Evolutionary conservation across 1,139 yeast genomes (phyloP).

Genomic region (Casaregolazyma lundiana): DNA sequence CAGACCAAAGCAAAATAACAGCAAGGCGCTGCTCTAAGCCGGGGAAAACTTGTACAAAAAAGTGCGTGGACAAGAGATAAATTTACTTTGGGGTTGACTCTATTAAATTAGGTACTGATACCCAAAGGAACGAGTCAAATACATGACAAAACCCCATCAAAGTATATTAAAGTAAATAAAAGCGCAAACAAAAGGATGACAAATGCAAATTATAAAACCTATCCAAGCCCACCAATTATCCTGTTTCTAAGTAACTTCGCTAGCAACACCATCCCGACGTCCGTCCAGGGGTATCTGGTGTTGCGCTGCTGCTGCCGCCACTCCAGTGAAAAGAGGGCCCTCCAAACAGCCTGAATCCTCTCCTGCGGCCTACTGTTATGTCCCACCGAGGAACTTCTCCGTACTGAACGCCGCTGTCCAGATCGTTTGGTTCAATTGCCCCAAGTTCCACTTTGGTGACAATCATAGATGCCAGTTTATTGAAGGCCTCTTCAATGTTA

Average conservation of each 20-base stretch:
- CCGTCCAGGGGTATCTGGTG: neutral
- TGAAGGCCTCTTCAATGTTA: conserved; percentile 59
- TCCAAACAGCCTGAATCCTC: conserved; percentile 8
- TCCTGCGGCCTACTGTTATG: conserved; percentile 20
- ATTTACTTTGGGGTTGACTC: too few relatives aligned
- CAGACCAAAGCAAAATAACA: too few relatives aligned
- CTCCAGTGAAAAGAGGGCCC: conserved; percentile 2
- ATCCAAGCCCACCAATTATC: neutral
- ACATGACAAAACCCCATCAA: too few relatives aligned
- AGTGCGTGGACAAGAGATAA: too few relatives aligned
- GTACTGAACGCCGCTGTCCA: conserved; percentile 43
- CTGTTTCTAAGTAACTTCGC: too few relatives aligned
- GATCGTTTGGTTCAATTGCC: conserved; percentile 41
- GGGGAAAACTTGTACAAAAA: too few relatives aligned
- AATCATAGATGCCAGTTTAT: conserved; percentile 38
- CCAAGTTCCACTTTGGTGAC: conserved; percentile 44
- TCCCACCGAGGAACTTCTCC: conserved; percentile 43
- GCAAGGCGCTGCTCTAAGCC: too few relatives aligned
- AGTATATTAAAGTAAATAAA: too few relatives aligned
- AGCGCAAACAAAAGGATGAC: too few relatives aligned
- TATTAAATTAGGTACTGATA: too few relatives aligned
- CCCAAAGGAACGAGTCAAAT: too few relatives aligned
- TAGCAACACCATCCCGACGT: neutral
- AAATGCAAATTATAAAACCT: neutral
- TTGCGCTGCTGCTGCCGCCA: too few relatives aligned